Evolutionary conservation across 768 basidiomycete species (phyloP).

Genomic region (Gelatoporia subvermispora): DNA sequence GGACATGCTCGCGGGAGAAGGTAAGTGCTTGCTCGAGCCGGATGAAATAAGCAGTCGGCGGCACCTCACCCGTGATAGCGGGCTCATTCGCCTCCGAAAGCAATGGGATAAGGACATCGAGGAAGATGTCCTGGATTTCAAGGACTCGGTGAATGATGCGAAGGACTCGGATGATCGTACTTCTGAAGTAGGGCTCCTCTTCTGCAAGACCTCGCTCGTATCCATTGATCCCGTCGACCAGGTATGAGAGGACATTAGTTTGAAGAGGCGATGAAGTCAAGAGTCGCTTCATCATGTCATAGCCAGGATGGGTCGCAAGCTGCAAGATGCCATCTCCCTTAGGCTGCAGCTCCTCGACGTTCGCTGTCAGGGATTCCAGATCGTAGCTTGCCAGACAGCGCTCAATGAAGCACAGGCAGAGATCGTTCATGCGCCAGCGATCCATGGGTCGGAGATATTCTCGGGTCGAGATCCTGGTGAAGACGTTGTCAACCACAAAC

Average conservation of each 20-base stretch:
- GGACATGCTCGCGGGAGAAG: conserved; percentile 66
- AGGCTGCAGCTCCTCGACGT: conserved; percentile 46
- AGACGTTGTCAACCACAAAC: conserved; percentile 90
- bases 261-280: conserved; percentile 73
- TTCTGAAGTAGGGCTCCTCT: conserved; percentile 66
- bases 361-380: conserved; percentile 63
- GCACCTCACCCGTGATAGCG: conserved; percentile 47
- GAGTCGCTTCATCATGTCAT: conserved; percentile 76
- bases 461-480: conserved; percentile 67
- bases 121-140: conserved; percentile 84
- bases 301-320: conserved; percentile 76
- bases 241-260: conserved; percentile 66
- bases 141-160: conserved; percentile 77
- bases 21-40: conserved; percentile 72
- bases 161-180: conserved; percentile 74
- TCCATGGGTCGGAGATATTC: conserved; percentile 75
- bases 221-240: conserved; percentile 75
- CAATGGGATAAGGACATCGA: conserved; percentile 80
- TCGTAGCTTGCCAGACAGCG: conserved; percentile 78
- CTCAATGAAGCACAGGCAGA: conserved; percentile 82
- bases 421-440: conserved; percentile 82
- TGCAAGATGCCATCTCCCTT: conserved; percentile 51
- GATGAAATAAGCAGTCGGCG: conserved; percentile 65
- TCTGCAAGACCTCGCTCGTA: conserved; percentile 67
- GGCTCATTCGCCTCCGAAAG: conserved; percentile 62